Base-by-base conservation (phyloP, 208 protist species). In the Trypanosoma mega region DNA sequence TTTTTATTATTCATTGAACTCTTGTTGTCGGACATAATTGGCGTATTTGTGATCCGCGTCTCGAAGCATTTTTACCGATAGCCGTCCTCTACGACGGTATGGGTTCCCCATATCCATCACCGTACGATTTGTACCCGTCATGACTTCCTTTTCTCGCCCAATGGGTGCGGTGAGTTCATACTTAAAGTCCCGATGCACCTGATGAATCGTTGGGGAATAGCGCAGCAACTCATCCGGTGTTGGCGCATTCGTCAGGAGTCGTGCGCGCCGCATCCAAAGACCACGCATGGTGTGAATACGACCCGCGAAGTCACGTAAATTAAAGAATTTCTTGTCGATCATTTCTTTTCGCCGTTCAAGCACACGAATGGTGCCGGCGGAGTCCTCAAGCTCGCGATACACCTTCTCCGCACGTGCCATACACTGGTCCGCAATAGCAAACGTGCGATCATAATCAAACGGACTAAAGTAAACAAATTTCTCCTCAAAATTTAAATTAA, bases 381-480 rank as follows among this genome's bases (percentile, higher is more conserved):
- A 53, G 57, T 92, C 72, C 36, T 63, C 64, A 33, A 58, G 23
- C 12, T 55, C 33, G 36, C 68, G 54, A 57, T 92, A 85, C 4
- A 85, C 74, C 14, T 53, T 39, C 64, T 92, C 86, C 1, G 90
- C 90, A n/a, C 69, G 75, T 31, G 73, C 68, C 41, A 96, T 66
- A 60, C 82, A 93, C 66, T 96, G 84, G 46, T 96, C 90, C 0
- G 69, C 76, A 29, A 96, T 69, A 24, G 90, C 85, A 41, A 92
- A 93, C 21, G 82, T 85, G 44, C 90, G 85, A 55, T 96, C 90
- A 50, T 87, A 89, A 63, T 96, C 90, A 54, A 93, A 93, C 2
- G 90, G 90, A 3, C 80, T 90, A 67, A 84, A 96, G 67, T 96
- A 96, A 45, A 91, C 67, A 56, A 96, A 96, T 63, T 96, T 96